Base-by-base conservation (phyloP, 495 filamentous ascomycete species). In the Annulohypoxylon bovei region DNA sequence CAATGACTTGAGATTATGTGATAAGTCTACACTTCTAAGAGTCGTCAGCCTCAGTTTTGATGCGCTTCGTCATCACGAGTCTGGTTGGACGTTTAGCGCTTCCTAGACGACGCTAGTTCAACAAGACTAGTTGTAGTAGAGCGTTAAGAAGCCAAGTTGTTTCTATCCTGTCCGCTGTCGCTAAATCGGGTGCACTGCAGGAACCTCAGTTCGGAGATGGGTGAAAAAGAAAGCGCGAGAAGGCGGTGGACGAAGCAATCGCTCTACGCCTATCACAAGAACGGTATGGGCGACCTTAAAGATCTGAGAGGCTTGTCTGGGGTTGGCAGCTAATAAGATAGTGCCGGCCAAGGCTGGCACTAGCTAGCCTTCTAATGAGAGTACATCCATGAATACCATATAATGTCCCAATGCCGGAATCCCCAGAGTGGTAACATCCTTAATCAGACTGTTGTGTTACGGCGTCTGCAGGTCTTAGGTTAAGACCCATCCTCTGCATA, bases 191-290 rank as follows among this genome's bases (percentile, higher is more conserved):
- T 40, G 46, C 28, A 40, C 69, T 67, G 59, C 69, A 67, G 69
- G 53, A 56, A 64, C 52, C 16, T 72, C 35, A 22, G 46, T 22
- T 60, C 58, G 20, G 23, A 54, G 44, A 67, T 59, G 40, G 59
- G 40, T 40, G 46, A 68, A 65, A 67, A 68, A 72, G 60, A 72
- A 68, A 64, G 55, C 23, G 54, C 65, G 65, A 68, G 64, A 72
- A 68, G 60, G 65, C 32, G 65, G 65, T 68, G 60, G 70, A 61
- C 27, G 46, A 55, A 46, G 46, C 58, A 59, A 64, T 55, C 58
- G 6, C 20, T 32, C 53, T 65, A 35, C 49, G 18, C 39, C 64
- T 68, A 72, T 72, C 53, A 50, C 64, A 57, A 64, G 59, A 20
- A 63, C 14, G 59, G 62, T 33, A 67, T 54, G 14, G 42, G 18